Evolutionary conservation across 345 rosid species (phyloP), one percentile per base, ranked within the genome.

Genomic region (Raphanus sativus): DNA sequence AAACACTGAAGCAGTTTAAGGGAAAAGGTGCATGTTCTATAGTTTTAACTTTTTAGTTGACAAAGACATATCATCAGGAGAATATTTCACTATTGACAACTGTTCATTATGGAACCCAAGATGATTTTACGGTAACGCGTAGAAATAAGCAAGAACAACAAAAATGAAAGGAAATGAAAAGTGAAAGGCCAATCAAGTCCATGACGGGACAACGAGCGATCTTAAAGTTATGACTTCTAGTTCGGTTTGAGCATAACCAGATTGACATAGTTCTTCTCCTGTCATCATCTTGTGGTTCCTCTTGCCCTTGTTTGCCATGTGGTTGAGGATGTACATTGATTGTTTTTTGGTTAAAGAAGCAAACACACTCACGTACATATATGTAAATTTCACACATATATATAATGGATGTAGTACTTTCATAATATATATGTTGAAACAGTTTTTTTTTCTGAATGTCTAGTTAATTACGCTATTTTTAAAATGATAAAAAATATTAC

Each of bases 231-330:
- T 32, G 24, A 58, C 38, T 59, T 63, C 61, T 69, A 24, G 75
- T 70, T 77, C 17, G 34, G 80, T 77, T 77, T 69, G 1, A 77
- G 40, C 71, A 54, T 54, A 70, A 77, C 75, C 28, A n/a, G 9
- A 63, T 21, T 29, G 8, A 40, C 21, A 56, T 63, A 62, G 40
- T 38, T 69, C 70, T 63, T 62, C 70, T 70, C 40, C 15, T 26
- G 42, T 69, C 42, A 45, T 34, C 69, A 76, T 33, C 40, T 62
- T 58, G 36, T 69, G 42, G 42, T 62, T 69, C 30, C 16, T 15
- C 6, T 59, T 16, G 24, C 16, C 34, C 59, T 40, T 4, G 66
- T 58, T 75, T 75, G 71, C 21, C 40, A 65, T 75, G 11, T 65
- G n/a, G 72, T 12, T 30, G 24, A 40, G 6, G 36, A 74, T 66